Conservation (phyloP, 345 rosid genomes). For the Cardamine resedifolia region DNA sequence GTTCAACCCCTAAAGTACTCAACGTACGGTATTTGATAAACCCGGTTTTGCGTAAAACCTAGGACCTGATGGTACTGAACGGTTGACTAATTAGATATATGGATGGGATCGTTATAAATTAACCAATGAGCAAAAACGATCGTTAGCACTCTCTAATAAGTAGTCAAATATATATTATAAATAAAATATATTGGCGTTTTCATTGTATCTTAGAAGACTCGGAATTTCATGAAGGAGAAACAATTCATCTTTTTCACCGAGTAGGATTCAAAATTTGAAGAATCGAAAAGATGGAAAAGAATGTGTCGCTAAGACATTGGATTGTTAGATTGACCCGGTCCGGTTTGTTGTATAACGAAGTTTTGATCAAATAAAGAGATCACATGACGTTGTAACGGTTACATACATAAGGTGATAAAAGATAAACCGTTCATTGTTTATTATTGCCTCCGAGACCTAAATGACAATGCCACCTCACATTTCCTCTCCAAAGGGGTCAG, state of each 20-base stretch:
- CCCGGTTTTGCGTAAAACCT: too few relatives aligned
- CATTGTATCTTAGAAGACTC: neutral
- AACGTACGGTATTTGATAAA: too few relatives aligned
- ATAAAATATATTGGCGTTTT: neutral
- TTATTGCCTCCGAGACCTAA: slow-evolving; percentile 6
- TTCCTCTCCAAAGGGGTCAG: slow-evolving; percentile 30
- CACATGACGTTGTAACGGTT: slow-evolving; percentile 23
- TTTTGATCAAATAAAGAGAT: neutral
- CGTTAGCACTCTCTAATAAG: neutral
- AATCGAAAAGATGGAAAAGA: neutral
- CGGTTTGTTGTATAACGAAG: neutral
- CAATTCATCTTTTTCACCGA: neutral
- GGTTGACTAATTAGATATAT: neutral
- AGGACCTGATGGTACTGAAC: too few relatives aligned
- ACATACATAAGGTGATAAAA: slow-evolving; percentile 13
- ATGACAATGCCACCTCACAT: slow-evolving; percentile 4
- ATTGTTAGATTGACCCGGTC: neutral
- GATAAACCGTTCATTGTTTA: neutral
- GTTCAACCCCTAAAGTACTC: too few relatives aligned
- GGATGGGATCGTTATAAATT: neutral
- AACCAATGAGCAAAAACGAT: neutral
- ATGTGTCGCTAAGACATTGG: neutral
- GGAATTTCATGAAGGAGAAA: neutral
- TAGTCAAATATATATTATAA: too few relatives aligned
- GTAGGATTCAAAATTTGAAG: neutral